Evolutionary conservation across 1,139 yeast genomes (phyloP).

Genomic region (Yamadazyma siamensis): DNA sequence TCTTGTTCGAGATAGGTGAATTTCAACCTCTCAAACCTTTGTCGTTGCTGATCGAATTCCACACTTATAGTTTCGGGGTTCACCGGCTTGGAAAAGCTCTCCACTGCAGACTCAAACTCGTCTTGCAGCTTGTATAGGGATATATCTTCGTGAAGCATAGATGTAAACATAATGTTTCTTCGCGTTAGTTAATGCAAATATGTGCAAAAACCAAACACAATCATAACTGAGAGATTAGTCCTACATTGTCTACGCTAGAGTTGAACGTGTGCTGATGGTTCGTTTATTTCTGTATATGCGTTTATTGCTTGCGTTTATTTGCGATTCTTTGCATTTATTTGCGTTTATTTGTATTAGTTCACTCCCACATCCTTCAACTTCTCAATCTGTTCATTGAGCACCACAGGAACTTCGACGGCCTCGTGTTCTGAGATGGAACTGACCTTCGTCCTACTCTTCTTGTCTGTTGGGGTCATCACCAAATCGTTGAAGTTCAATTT

Average conservation of each 20-base stretch:
- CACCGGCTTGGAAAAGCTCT: slow-evolving; percentile 2
- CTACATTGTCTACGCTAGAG: too few relatives aligned
- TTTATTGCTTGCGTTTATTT: too few relatives aligned
- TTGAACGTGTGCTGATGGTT: too few relatives aligned
- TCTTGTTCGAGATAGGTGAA: slow-evolving; percentile 67
- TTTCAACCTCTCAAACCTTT: slow-evolving; percentile 49
- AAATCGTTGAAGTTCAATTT: slow-evolving; percentile 47
- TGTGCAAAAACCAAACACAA: too few relatives aligned
- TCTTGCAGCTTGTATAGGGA: slow-evolving; percentile 10
- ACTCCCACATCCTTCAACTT: slow-evolving; percentile 36
- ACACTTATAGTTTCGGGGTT: slow-evolving; percentile 28
- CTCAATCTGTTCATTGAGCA: slow-evolving; percentile 37
- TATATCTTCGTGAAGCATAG: slow-evolving; percentile 4
- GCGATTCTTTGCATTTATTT: too few relatives aligned
- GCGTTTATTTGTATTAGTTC: too few relatives aligned
- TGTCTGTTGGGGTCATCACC: slow-evolving; percentile 40
- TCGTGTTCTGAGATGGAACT: slow-evolving; percentile 28
- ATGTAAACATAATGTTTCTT: too few relatives aligned
- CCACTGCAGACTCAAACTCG: slow-evolving; percentile 13
- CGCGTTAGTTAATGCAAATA: too few relatives aligned
- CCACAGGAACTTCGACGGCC: slow-evolving; percentile 41
- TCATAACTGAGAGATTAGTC: too few relatives aligned
- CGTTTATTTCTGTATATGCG: too few relatives aligned
- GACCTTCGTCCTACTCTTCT: slow-evolving; percentile 1
- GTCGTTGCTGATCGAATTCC: slow-evolving; percentile 31